Base-by-base conservation (phyloP, 176 grass and related monocot species). In the maize (Zea mays) region DNA sequence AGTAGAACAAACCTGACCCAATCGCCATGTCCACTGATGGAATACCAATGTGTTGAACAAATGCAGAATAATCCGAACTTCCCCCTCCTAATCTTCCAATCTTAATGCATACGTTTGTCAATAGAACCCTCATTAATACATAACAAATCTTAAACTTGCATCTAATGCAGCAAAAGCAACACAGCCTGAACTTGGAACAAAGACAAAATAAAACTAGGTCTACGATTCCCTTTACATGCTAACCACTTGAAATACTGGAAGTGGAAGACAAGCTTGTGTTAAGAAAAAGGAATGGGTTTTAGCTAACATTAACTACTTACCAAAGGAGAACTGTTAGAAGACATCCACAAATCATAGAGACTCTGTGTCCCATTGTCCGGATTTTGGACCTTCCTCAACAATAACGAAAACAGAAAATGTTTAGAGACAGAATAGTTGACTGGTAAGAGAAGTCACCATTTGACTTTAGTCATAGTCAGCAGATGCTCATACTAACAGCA, bases 41-140 rank as follows among this genome's bases (percentile, higher is more conserved):
- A 79, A 97, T 63, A 68, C 91, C 91, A 69, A 89, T 84, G 33
- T 97, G 91, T 91, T 97, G 94, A 61, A 97, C 63, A 78, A 97
- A 97, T 63, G 94, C 75, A 74, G 89, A 88, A 88, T 81, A 85
- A 84, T 97, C 94, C 27, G 94, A 85, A 70, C 76, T 85, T 82
- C 84, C 86, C 76, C 91, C 91, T 59, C 91, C 94, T 90, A 97
- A 86, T 73, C 94, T 90, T 82, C 86, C 91, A 70, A 97, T 89
- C 91, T 90, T 83, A 62, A 89, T 66, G n/a, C 47, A 85, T 11
- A 46, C 21, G 7, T 79, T 36, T 64, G 42, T 65, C 64, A 77
- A 71, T 27, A 86, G 61, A 2, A 47, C 43, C 72, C n/a, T 42
- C 54, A 42, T 19, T 7, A 74, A 50, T 12, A 79, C 57, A 84